Evolutionary conservation across 768 basidiomycete species (phyloP).

Genomic region (Galerina marginata): DNA sequence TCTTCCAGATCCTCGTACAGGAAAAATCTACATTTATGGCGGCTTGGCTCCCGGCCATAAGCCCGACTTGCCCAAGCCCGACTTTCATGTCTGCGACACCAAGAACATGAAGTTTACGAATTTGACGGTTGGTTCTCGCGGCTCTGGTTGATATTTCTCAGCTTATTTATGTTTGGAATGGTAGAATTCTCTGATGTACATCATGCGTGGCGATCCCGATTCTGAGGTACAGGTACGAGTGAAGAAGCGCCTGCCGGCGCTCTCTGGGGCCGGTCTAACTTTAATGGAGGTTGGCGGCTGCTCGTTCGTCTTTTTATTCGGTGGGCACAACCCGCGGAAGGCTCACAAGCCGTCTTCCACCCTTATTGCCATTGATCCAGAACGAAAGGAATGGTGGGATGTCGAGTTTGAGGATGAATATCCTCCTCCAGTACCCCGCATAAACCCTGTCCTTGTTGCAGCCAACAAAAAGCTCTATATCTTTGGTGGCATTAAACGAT

Average conservation of each 20-base stretch:
- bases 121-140: not conserved
- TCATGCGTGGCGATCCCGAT: not conserved
- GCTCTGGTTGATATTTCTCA: not conserved
- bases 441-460: constrained; percentile 1
- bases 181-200: not conserved
- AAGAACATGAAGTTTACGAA: constrained; percentile 1
- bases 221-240: not conserved
- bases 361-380: constrained; percentile 4
- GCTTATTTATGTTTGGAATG: not conserved
- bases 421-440: not conserved
- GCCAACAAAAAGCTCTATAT: not conserved
- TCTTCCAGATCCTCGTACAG: not conserved
- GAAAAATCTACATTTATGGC: constrained; percentile 6
- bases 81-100: constrained; percentile 8
- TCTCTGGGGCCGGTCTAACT: not conserved
- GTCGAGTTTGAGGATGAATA: not conserved
- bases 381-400: not conserved
- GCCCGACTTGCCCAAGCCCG: not conserved
- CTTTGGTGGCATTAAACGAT: not conserved
- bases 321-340: not conserved
- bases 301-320: constrained; percentile 3
- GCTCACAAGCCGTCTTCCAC: not conserved
- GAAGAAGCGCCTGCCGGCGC: not conserved
- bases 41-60: not conserved
- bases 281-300: not conserved